Base-by-base conservation (phyloP, 2,329 filamentous ascomycete species). In the Verticillium nonalfalfae region DNA sequence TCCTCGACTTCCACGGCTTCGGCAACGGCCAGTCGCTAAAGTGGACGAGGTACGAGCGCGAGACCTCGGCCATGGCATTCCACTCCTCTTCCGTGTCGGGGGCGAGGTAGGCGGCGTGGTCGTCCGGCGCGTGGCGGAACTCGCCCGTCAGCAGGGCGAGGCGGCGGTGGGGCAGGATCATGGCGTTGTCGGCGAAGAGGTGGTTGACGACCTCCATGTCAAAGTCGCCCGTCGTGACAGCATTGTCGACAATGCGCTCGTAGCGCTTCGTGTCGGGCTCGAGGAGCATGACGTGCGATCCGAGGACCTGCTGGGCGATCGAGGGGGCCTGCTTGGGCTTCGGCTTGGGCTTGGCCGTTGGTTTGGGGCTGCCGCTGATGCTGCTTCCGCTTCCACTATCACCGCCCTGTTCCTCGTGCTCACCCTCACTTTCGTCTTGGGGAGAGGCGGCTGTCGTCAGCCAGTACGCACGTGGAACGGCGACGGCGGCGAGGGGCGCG, bases 401-500 rank as follows among this genome's bases (percentile, higher is more conserved):
- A 31, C 52, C 69, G 11, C 60, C 5, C 52, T 33, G 7, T 62
- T 31, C 57, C 21, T 63, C 61, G 14, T 61, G 56, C 0, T 71
- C 38, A 0, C 74, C 65, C 11, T 63, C 67, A n/a, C 61, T 55
- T 60, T 67, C 67, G 9, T 79, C 65, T 9, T 75, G 72, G 7
- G 60, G 57, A 61, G 85, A 81, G 60, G 89, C 86, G 10, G 67
- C 66, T 15, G 74, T 69, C 2, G 81, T 83, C 1, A 85, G 76
- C 89, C 89, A 91, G 71, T 91, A 91, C 9, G 89, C 89, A 36
- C 86, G 83, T 1, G 89, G 87, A 82, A 91, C 87, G 2, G 88
- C 88, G 4, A 89, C 80, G 1, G 82, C 76, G 1, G 82, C 79
- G 1, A 76, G 70, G 0, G 89, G 89, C 1, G 89, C 76, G 34